Conservation (phyloP, 192 early-diverging fungal genomes). For the Entophlyctis helioformis region DNA sequence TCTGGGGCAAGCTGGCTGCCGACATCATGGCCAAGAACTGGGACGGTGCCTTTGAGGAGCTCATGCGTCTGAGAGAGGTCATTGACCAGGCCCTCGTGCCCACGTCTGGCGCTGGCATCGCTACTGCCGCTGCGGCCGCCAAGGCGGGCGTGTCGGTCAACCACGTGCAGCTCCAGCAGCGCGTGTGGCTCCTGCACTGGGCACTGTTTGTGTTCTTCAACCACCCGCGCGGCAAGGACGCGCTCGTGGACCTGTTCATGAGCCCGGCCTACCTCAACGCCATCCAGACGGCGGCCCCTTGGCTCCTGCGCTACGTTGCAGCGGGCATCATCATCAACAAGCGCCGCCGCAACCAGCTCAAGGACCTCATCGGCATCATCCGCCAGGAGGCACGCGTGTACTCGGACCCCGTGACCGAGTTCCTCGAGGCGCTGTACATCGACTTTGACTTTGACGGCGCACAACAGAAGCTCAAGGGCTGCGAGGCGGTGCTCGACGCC, state of each 20-base stretch:
- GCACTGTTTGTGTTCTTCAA: constrained; percentile 97
- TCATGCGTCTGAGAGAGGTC: constrained; percentile 72
- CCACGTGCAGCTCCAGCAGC: constrained; percentile 84
- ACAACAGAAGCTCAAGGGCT: constrained; percentile 73
- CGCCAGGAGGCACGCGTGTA: constrained; percentile 65
- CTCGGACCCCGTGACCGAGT: constrained; percentile 87
- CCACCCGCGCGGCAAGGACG: constrained; percentile 92
- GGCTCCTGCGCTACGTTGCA: constrained; percentile 91
- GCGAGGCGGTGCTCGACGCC: constrained; percentile 72
- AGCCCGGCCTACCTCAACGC: constrained; percentile 89
- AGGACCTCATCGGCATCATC: constrained; percentile 81
- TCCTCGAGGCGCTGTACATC: constrained; percentile 83
- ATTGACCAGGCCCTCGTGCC: constrained; percentile 61
- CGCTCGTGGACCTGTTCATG: constrained; percentile 86
- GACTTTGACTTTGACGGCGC: constrained; percentile 93
- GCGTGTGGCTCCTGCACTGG: constrained; percentile 93
- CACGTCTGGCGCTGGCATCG: constrained; percentile 7
- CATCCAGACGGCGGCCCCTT: constrained; percentile 92
- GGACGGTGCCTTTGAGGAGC: constrained; percentile 84
- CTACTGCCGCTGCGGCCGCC: too few species aligned
- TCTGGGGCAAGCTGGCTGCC: constrained; percentile 95
- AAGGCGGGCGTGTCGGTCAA: too few species aligned
- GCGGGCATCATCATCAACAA: constrained; percentile 83
- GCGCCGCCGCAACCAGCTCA: constrained; percentile 68
- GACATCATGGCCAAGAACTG: constrained; percentile 92